Base-by-base conservation (phyloP, 176 grass and related monocot species). In the Stipa capillata region DNA sequence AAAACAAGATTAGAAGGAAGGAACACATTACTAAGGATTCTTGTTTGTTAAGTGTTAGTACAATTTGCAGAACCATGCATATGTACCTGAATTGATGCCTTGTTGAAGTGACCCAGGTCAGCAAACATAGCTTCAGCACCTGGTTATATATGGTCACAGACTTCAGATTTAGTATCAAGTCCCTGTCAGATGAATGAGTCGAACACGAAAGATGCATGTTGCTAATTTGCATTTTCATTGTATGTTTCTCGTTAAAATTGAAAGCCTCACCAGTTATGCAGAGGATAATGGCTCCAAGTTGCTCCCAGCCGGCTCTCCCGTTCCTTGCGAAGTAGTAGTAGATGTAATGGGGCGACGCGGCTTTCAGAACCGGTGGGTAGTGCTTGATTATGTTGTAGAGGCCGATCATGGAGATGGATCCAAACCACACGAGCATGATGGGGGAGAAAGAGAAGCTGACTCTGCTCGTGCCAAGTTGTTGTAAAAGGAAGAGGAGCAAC, bases 111-210 rank as follows among this genome's bases (percentile, higher is more conserved):
- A 6, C 91, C 91, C 60, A 90, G 39, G 65, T 93, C 91, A 79
- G 88, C 91, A 34, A 93, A 90, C 87, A 90, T 88, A 2, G 91
- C 91, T 83, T 93, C 91, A 36, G 88, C 91, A 66, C 91, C 87
- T 93, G 81, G 73, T 85, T 17, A 21, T 17, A 55, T 47, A 17
- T 11, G 20, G 21, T 39, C 18, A 28, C 18, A 24, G 2, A 32
- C 44, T 27, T 45, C 24, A 42, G 35, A 66, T 11, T 64, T 34
- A 8, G 4, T 2, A 44, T 17, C 49, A 50, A 33, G 14, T 23
- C 13, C 6, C 21, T n/a, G 2, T 65, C 61, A 37, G 33, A 37
- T 37, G 16, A 60, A 61, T n/a, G n/a, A n/a, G n/a, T 32, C 8
- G 8, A 60, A 60, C 1, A 56, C 0, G 6, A 8, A 14, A 15